Conservation (phyloP, 2,329 filamentous ascomycete genomes). For the Exophiala mesophila region DNA sequence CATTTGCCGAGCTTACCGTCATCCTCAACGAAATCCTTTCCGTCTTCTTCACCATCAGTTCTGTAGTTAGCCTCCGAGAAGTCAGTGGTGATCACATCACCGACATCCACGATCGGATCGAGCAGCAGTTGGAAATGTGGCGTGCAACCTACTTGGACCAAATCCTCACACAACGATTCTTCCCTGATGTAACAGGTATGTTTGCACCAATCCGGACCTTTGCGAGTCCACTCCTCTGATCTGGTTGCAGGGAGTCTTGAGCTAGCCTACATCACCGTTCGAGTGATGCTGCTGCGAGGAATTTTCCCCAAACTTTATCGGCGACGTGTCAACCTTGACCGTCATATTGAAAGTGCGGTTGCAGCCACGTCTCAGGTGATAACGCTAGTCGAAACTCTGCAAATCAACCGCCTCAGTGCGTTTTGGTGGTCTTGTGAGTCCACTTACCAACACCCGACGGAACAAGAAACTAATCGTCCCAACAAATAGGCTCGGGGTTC, state of each 20-base stretch:
- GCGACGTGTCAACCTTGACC: conserved; percentile 7
- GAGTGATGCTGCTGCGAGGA: conserved; percentile 14
- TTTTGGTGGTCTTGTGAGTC: conserved; percentile 19
- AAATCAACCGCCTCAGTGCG: conserved; percentile 14
- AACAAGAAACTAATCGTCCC: too few species aligned
- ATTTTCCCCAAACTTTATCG: conserved; percentile 17
- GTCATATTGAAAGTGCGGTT: conserved; percentile 7
- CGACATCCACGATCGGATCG: conserved; percentile 9
- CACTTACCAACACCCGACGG: too few species aligned
- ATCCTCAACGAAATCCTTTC: conserved; percentile 14
- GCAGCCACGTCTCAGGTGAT: conserved; percentile 9
- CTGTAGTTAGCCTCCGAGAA: conserved; percentile 10
- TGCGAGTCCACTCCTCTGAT: too few species aligned
- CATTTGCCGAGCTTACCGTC: conserved; percentile 11
- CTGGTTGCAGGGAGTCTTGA: conserved; percentile 10
- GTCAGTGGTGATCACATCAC: conserved; percentile 11
- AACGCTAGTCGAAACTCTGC: conserved; percentile 11
- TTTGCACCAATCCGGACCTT: too few species aligned
- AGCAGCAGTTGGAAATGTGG: conserved; percentile 9
- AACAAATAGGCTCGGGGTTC: conserved; percentile 10
- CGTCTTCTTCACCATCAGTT: conserved; percentile 14
- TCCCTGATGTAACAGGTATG: conserved; percentile 17
- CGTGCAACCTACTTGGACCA: conserved; percentile 10
- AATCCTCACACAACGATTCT: conserved; percentile 11
- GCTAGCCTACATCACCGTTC: conserved; percentile 12